Evolutionary conservation across 768 basidiomycete genomes (phyloP), one percentile per base, ranked within the genome.

Genomic region (Mycena venus): DNA sequence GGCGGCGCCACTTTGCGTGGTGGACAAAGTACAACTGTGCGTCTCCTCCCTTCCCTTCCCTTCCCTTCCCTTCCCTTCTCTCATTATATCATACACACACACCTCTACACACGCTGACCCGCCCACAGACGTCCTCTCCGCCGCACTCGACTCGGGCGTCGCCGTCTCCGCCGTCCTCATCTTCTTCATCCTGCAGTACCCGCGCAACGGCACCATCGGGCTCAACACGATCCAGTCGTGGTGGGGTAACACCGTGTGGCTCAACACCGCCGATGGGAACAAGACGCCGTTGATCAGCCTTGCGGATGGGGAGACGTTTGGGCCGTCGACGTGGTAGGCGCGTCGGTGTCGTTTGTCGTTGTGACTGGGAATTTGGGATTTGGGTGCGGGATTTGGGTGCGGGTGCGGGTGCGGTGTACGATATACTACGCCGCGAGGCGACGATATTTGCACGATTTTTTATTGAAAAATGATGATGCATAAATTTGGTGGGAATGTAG

Each of bases 21-120:
- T 92, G 91, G 91, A 84, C 86, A 19, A 92, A 93, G 81, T 90
- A 89, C 82, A 90, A 90, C 78, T 90, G 90, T 77, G 85, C 88
- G 76, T 74, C 15, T 42, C 47, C 23, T 68, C 34, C 29, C 61
- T 53, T 31, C 27, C 51, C n/a, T n/a, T n/a, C n/a, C n/a, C n/a
- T n/a, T n/a, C n/a, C n/a, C n/a, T n/a, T n/a, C n/a, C n/a, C n/a
- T n/a, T 29, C 38, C 25, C 14, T 19, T 31, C 21, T 32, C 23
- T 4, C 21, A 8, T 59, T 27, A 19, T 31, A 6, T 12, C 14
- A 31, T 47, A 3, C 25, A 34, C 31, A 58, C 23, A 42, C 32
- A 17, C 47, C 25, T 10, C n/a, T 25, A 14, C n/a, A 15, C 23
- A 10, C 1, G 5, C n/a, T 25, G 2, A n/a, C n/a, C n/a, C n/a